phyloP scores from a whole-genome alignment of 2,329 filamentous ascomycete species.

The Fusarium falciforme region DNA sequence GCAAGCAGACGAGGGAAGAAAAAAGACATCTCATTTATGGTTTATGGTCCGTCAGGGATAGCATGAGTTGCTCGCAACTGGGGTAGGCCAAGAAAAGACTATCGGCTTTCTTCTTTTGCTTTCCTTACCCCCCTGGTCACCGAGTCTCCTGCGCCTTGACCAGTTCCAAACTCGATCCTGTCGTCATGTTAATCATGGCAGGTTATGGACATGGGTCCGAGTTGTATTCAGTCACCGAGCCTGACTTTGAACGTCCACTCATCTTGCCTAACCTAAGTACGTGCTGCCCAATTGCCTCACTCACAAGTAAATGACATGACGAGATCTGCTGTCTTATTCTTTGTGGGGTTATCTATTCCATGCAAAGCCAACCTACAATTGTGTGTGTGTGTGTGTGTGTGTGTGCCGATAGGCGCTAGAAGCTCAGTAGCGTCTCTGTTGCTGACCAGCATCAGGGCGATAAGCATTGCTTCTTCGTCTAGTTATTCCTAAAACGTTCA shows the following conservation, averaged over 20 bases:
- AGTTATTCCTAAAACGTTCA: not conserved
- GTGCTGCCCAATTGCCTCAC: not conserved
- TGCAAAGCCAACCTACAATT: not conserved
- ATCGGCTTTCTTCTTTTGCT: not conserved
- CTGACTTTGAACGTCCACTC: not conserved
- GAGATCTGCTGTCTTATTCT: not conserved
- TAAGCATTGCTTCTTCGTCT: not conserved
- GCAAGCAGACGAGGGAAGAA: not conserved
- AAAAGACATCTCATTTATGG: constrained; percentile 1
- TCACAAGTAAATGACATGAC: not conserved
- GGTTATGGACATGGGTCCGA: not conserved
- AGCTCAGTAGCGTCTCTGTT: not conserved
- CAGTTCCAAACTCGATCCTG: not conserved
- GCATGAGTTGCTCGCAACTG: not conserved
- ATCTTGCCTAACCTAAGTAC: not conserved
- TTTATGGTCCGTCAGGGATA: not conserved
- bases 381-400: not conserved
- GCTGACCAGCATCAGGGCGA: not conserved
- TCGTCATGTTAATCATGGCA: constrained; percentile 3
- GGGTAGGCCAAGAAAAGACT: not conserved
- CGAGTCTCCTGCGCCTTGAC: not conserved
- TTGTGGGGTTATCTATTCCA: not conserved
- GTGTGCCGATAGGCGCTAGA: not conserved
- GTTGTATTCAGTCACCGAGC: not conserved
- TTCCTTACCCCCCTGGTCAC: not conserved